These are phyloP conservation scores for Aureobasidium zeae DNA, from an alignment of 2,329 filamentous ascomycete species.

Conservation along the genomic window DNA sequence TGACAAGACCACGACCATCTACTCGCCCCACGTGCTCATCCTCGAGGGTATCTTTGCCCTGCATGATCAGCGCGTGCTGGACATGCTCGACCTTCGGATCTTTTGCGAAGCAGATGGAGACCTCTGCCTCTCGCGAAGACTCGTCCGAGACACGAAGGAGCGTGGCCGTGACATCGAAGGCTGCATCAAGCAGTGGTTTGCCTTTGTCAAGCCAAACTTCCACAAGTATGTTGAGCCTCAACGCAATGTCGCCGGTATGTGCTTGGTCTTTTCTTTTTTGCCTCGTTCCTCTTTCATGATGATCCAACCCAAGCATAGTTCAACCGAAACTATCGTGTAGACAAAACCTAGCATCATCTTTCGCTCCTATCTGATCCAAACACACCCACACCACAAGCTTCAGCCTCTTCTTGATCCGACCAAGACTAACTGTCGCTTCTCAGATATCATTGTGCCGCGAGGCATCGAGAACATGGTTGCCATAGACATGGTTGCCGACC, in stretches of 20 bases:
- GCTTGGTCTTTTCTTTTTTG: conserved; percentile 3
- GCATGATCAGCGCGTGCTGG: conserved; percentile 75
- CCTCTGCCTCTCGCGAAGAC: conserved; percentile 79
- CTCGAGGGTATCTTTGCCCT: conserved; percentile 93
- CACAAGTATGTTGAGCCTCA: conserved; percentile 91
- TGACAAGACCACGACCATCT: conserved; percentile 73
- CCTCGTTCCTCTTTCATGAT: conserved; percentile 23
- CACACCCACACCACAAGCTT: conserved; percentile 3
- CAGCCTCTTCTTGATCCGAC: background rate
- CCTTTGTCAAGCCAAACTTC: conserved; percentile 93
- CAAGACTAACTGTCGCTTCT: conserved; percentile 17
- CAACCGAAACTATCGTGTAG: conserved; percentile 32
- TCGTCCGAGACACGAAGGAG: conserved; percentile 79
- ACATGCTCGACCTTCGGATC: conserved; percentile 86
- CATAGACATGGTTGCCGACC: conserved; percentile 83
- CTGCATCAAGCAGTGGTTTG: conserved; percentile 97
- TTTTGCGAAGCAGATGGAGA: conserved; percentile 96
- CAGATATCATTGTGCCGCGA: conserved; percentile 86
- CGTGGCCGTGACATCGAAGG: conserved; percentile 87
- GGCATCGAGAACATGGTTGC: conserved; percentile 92
- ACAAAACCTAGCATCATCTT: conserved; percentile 29
- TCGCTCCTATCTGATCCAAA: conserved; percentile 28
- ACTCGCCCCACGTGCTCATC: conserved; percentile 91
- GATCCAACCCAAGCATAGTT: conserved; percentile 33
- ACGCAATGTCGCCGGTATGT: conserved; percentile 66